Conservation (phyloP, 768 basidiomycete species). For the Serendipita indica region DNA sequence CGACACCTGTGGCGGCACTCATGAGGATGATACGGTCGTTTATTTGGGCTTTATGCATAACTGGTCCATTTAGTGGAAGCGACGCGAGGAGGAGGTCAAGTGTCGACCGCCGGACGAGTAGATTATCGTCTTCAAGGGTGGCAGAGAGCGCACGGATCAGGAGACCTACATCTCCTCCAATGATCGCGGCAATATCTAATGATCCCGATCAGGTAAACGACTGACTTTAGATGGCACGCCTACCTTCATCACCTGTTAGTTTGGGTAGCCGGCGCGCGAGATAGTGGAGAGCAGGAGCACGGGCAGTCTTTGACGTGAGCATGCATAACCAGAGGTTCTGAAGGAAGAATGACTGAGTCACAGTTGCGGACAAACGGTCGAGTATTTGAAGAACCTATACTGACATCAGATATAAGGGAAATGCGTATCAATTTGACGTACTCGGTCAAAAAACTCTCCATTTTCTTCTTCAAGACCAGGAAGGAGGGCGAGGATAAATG, state of each 20-base stretch:
- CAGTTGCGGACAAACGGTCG: constrained; percentile 67
- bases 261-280: constrained; percentile 66
- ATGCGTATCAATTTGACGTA: constrained; percentile 17
- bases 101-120: constrained; percentile 73
- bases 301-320: constrained; percentile 72
- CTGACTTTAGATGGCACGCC: constrained; percentile 12
- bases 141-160: constrained; percentile 89
- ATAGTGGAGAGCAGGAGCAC: constrained; percentile 78
- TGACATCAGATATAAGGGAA: background rate
- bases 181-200: constrained; percentile 49
- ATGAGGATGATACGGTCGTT: constrained; percentile 74
- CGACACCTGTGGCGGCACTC: constrained; percentile 74
- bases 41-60: constrained; percentile 27
- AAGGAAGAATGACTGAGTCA: constrained; percentile 80
- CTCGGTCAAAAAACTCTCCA: constrained; percentile 92
- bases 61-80: constrained; percentile 40
- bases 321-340: constrained; percentile 92
- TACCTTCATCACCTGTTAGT: constrained; percentile 57
- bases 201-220: background rate
- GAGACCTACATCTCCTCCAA: constrained; percentile 78
- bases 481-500: constrained; percentile 81
- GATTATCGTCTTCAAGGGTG: constrained; percentile 83
- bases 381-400: constrained; percentile 61
- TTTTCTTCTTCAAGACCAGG: constrained; percentile 97
- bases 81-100: constrained; percentile 74